Evolutionary conservation across 2,329 filamentous ascomycete species (phyloP), one percentile per base, ranked within the genome.

Genomic region (Trichoderma brevicompactum): DNA sequence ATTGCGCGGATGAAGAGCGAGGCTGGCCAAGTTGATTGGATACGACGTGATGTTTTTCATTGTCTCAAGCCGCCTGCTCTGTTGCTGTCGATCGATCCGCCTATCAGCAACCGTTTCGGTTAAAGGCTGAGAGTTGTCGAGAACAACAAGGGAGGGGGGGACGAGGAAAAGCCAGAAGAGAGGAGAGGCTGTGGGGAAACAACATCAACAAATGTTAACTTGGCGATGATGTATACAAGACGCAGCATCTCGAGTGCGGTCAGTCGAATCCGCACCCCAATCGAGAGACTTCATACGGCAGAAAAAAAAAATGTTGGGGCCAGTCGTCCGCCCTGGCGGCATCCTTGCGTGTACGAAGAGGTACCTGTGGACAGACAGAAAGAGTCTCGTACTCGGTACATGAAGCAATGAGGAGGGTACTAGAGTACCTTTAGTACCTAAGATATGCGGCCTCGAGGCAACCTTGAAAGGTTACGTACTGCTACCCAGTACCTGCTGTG

Each of bases 11-110:
- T 48, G 17, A 62, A 34, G 38, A 17, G 40, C 34, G 43, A 60
- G 56, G 34, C 56, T 48, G 43, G 40, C 19, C 17, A n/a, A 48
- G 28, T 44, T 54, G 59, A 54, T 63, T 63, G 59, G 40, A 54
- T 46, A 23, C 7, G 23, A 12, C 23, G 19, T 28, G 38, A 23
- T 17, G 15, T 36, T 19, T 32, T 41, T 40, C 9, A n/a, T 23
- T 36, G 58, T 52, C 48, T 61, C 48, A 36, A 52, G 49, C 28
- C 15, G 38, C 36, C 36, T 56, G 48, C 38, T 9, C 58, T 43
- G 38, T 19, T 61, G 23, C 23, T 2, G 23, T 28, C 23, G 23
- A 28, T 2, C 23, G 23, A 28, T 28, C 23, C 23, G 23, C 23
- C 23, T 28, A 28, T 28, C 23, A 28, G 23, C 23, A 28, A 28